Evolutionary conservation across 2,329 filamentous ascomycete genomes (phyloP), one percentile per base, ranked within the genome.

Genomic region (Cyphellophora europaea): DNA sequence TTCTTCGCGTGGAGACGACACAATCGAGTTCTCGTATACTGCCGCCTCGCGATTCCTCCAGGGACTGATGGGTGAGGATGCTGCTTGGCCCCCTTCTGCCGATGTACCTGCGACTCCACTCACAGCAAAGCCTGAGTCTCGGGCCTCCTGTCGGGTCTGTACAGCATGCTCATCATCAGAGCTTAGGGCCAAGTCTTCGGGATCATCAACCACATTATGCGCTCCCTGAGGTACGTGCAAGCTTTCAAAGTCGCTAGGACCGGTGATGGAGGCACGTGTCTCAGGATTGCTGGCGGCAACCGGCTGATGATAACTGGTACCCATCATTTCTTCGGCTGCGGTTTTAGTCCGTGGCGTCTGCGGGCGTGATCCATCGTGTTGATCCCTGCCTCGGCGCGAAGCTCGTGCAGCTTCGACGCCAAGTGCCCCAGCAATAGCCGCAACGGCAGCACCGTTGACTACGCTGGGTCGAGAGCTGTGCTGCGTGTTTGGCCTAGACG

Each of bases 391-490:
- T 19, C 12, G 38, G 8, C 40, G 39, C 14, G 37, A 29, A 12
- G 30, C 40, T 33, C 38, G 34, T 6, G 40, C 35, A 15, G 44
- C 44, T 37, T 47, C 44, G 12, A 43, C 41, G 27, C 41, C 43
- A 17, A 49, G 33, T 11, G 44, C 47, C 18, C 47, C 44, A n/a
- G 47, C 47, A 23, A 49, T 41, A 6, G 41, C 43, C 15, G 42
- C 47, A 3, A 49, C 47, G 16, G 47, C 47, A 12, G 33, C 37
- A 30, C 43, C 19, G 30, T 18, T 43, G 19, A 47, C 40, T 10
- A 27, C 37, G 27, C 15, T 39, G 6, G 39, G 32, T 12, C 17
- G 32, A 6, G 23, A 21, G 25, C 15, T 25, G n/a, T 11, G 6
- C 11, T 19, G 21, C 8, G 21, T 25, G 21, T 21, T 30, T 18